Conservation (phyloP, 495 filamentous ascomycete genomes). For the Filosporella fistucella region DNA sequence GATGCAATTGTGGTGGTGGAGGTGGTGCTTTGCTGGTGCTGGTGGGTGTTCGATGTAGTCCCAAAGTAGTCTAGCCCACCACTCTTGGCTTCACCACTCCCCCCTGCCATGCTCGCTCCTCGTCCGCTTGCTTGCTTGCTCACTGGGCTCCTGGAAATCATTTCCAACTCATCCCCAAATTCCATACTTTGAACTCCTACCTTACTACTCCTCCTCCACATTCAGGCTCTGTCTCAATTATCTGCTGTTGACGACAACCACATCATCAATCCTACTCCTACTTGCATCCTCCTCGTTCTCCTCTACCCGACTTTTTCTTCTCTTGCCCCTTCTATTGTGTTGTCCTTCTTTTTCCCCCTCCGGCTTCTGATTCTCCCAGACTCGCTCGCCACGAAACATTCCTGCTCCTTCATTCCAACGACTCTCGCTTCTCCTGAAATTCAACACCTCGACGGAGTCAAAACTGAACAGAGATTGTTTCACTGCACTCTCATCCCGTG, state of each 20-base stretch:
- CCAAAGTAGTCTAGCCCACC: too few species aligned
- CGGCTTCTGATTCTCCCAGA: constrained; percentile 19
- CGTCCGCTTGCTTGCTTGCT: too few species aligned
- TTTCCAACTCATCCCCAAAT: background rate
- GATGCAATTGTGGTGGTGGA: too few species aligned
- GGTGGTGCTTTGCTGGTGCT: too few species aligned
- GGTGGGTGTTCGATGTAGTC: too few species aligned
- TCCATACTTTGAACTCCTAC: too few species aligned
- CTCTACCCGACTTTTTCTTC: constrained; percentile 15
- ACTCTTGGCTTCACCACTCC: too few species aligned
- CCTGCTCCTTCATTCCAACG: constrained; percentile 10
- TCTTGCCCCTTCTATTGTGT: constrained; percentile 28
- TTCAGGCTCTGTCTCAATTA: constrained; percentile 6
- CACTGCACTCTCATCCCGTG: constrained; percentile 20
- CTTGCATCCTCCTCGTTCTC: constrained; percentile 1
- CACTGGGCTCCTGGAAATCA: background rate
- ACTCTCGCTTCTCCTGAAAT: constrained; percentile 25
- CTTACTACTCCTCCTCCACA: background rate
- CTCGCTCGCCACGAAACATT: constrained; percentile 10
- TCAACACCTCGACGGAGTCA: constrained; percentile 6
- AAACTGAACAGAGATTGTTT: constrained; percentile 12
- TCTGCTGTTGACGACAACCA: constrained; percentile 6
- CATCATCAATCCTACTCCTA: background rate
- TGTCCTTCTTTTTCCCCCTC: constrained; percentile 28
- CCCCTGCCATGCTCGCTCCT: too few species aligned